Base-by-base conservation (phyloP, 208 protist species). In the Porcisia hertigi region DNA sequence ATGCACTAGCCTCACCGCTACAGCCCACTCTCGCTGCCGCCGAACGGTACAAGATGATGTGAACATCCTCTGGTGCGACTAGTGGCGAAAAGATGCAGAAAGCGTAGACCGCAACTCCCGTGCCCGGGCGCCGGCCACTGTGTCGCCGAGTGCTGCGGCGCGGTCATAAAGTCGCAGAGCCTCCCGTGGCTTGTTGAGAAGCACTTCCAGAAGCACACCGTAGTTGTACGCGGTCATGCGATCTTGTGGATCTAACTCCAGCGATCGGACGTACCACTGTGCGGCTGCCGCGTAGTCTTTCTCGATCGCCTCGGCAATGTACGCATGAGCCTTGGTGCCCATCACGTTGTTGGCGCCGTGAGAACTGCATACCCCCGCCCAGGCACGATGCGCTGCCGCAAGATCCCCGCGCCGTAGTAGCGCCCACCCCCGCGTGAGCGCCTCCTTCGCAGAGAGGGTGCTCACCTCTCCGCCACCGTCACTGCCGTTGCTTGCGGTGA, bases 221-320 rank as follows among this genome's bases (percentile, higher is more conserved):
- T 95, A 93, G 80, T 95, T 95, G 82, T 92, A 93, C 20, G 87
- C 78, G n/a, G 91, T 92, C 84, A 93, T 86, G 71, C 83, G 77
- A 55, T 95, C 91, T 18, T 81, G 63, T n/a, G 91, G 91, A 58
- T 93, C 88, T 36, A 90, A 75, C 82, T 83, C 71, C 65, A 94
- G 81, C 1, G 80, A 83, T 3, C 72, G 60, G 41, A 78, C 86
- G 80, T 95, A 95, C 86, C 85, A 93, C 62, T 78, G 60, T 8
- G 87, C 81, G 1, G 88, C 88, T 4, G 60, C 75, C 30, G 79
- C 66, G 75, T 92, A 95, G 80, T 95, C 81, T 72, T 91, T 89
- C 34, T 95, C 85, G 23, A 95, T 80, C 34, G 88, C 88, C 80
- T 95, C 88, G 0, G 84, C 83, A 20, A 89, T 80, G 80, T 93